phyloP scores from a whole-genome alignment of 2,329 filamentous ascomycete genomes.

The Leptographium radiaticola region DNA sequence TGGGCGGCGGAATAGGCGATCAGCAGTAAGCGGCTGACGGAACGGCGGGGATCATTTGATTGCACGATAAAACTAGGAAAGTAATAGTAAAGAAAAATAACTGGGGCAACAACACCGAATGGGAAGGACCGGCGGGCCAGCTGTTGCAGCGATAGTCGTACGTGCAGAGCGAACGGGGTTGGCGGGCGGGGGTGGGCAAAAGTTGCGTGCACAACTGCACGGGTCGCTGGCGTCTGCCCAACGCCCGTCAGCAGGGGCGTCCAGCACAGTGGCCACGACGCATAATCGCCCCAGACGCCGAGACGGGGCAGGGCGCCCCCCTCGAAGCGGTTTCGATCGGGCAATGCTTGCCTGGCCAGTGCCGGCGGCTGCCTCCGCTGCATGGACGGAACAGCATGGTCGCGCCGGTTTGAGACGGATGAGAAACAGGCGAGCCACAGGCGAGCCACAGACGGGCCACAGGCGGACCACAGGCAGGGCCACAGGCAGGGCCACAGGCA shows the following conservation, averaged over 20 bases:
- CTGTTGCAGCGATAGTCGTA: no score
- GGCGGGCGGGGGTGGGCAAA: no score
- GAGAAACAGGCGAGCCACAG: no score
- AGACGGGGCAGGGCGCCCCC: background rate
- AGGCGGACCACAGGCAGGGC: no score
- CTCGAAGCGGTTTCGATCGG: constrained; percentile 4
- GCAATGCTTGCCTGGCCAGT: background rate
- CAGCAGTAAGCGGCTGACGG: background rate
- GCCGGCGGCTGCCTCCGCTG: background rate
- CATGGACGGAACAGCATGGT: no score
- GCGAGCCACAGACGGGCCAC: no score
- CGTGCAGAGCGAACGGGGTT: no score
- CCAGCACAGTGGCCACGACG: constrained; percentile 1
- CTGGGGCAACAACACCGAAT: background rate
- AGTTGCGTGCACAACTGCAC: no score
- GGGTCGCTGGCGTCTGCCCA: no score
- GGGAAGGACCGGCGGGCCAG: background rate
- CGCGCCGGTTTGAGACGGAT: no score
- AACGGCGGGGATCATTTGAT: background rate
- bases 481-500: no score
- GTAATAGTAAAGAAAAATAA: background rate
- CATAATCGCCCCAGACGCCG: constrained; percentile 4
- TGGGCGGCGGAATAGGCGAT: background rate
- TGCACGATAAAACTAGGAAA: background rate
- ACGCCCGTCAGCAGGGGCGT: no score